Evolutionary conservation across 495 filamentous ascomycete genomes (phyloP).

Genomic region (Lophium mytilinum): DNA sequence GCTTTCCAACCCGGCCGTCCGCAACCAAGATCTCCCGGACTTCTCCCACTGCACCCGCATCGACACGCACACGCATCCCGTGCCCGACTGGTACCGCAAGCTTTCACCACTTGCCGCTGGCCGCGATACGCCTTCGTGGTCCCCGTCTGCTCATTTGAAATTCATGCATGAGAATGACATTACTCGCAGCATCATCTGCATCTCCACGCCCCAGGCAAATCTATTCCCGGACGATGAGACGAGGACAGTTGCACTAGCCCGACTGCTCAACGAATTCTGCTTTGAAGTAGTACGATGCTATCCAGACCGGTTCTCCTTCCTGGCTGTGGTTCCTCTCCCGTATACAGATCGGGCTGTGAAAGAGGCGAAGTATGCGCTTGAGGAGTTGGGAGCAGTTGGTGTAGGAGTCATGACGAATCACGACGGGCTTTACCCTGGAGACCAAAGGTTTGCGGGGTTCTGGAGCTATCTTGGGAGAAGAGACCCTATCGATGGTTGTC

Average conservation of each 20-base stretch:
- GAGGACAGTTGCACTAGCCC: slow-evolving; percentile 18
- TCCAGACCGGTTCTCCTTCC: slow-evolving; percentile 20
- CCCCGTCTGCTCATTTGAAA: slow-evolving; percentile 9
- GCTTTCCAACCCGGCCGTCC: background rate
- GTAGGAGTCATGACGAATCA: slow-evolving; percentile 26
- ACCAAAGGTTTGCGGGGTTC: slow-evolving; percentile 12
- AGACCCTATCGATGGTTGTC: background rate
- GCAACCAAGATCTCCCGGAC: background rate
- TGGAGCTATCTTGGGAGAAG: slow-evolving; percentile 18
- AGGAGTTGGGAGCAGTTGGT: slow-evolving; percentile 19
- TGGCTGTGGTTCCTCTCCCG: slow-evolving; percentile 20
- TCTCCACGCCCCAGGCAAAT: slow-evolving; percentile 21
- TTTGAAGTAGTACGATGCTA: slow-evolving; percentile 9
- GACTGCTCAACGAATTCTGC: slow-evolving; percentile 23
- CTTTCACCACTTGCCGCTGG: slow-evolving; percentile 18
- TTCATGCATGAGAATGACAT: slow-evolving; percentile 22
- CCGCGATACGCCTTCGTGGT: slow-evolving; percentile 20
- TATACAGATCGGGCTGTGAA: slow-evolving; percentile 17
- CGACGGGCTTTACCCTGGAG: slow-evolving; percentile 24
- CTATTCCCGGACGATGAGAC: slow-evolving; percentile 17
- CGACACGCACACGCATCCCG: slow-evolving; percentile 24
- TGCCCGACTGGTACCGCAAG: slow-evolving; percentile 23
- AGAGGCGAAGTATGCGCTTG: slow-evolving; percentile 23
- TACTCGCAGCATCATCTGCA: slow-evolving; percentile 15
- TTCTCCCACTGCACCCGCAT: slow-evolving; percentile 16